Conservation (phyloP, 208 protist genomes). For the Trichomonas vaginalis region DNA sequence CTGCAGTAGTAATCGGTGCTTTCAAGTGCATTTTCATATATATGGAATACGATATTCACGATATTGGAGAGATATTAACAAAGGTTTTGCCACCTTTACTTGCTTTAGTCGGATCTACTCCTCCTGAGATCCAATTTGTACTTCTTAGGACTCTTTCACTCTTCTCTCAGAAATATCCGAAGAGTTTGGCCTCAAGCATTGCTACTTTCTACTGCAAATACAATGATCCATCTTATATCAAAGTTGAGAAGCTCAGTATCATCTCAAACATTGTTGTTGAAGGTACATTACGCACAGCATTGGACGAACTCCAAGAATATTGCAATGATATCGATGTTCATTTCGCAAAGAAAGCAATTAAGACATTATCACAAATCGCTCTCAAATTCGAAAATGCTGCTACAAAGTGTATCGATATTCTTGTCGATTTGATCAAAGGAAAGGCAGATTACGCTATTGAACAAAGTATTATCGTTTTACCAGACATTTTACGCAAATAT, state of each 20-base stretch:
- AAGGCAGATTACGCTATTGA: slow-evolving; percentile 76
- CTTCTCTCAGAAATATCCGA: slow-evolving; percentile 72
- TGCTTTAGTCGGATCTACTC: slow-evolving; percentile 47
- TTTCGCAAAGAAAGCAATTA: slow-evolving; percentile 82
- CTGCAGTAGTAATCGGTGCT: slow-evolving; percentile 81
- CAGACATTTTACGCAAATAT: slow-evolving; percentile 78
- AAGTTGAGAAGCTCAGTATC: slow-evolving; percentile 87
- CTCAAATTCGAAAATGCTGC: slow-evolving; percentile 80
- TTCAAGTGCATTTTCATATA: slow-evolving; percentile 72
- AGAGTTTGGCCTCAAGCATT: slow-evolving; percentile 25
- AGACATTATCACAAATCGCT: slow-evolving; percentile 74
- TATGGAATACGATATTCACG: slow-evolving; percentile 42
- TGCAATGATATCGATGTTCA: slow-evolving; percentile 78
- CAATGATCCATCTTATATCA: slow-evolving; percentile 91
- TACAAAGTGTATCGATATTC: slow-evolving; percentile 62
- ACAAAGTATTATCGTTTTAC: slow-evolving; percentile 82
- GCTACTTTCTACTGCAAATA: slow-evolving; percentile 88
- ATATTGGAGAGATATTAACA: slow-evolving; percentile 36
- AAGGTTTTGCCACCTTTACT: slow-evolving; percentile 71
- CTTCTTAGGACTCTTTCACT: slow-evolving; percentile 92
- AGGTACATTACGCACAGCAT: slow-evolving; percentile 56
- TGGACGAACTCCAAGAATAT: slow-evolving; percentile 77
- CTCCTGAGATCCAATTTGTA: slow-evolving; percentile 92
- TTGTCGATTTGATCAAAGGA: slow-evolving; percentile 64
- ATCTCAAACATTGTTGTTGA: slow-evolving; percentile 68